Evolutionary conservation across 768 basidiomycete species (phyloP), one percentile per base, ranked within the genome.

Genomic region (Kwoniella sp.): DNA sequence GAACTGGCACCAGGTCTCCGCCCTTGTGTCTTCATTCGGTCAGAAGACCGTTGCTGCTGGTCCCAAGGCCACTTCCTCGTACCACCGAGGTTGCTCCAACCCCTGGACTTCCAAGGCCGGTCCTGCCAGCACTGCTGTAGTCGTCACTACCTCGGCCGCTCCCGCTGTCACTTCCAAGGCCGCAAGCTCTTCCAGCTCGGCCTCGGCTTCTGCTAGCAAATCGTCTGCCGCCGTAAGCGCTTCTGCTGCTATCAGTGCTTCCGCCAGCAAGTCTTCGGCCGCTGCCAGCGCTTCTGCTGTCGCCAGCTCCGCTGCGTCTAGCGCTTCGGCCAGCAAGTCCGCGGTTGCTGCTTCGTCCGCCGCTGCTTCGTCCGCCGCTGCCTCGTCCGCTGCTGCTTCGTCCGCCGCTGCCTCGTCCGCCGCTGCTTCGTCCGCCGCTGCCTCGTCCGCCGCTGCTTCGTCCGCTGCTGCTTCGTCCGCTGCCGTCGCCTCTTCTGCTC

Each of bases 1-100:
- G 61, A 41, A 13, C 1, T 68, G 67, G 67, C 41, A 63, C 23
- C 67, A 68, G 58, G 67, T 68, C 11, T 63, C 67, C n/a, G 52
- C 62, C 29, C 48, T 68, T 17, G 67, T 68, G 9, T 29, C 41
- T 17, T 37, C 57, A 52, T 66, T 61, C 52, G 65, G 65, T 51
- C 31, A 45, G 22, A 48, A 34, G 26, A 66, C 65, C 28, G n/a
- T 34, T 5, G 58, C 54, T 20, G 53, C 59, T 4, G 56, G 56
- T 7, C 37, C 58, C 52, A 66, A 66, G 47, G 57, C 65, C 26
- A 55, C 58, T 45, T 45, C 37, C 59, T 45, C 31, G 5, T 66
- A 60, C 65, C 55, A 58, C 23, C 56, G 61, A n/a, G 65, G 65
- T 4, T 66, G 65, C 45, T 31, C 22, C 55, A 66, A 66, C 65